Conservation (phyloP, 1,284 basidiomycete species). For the Neolentinus lepideus region DNA sequence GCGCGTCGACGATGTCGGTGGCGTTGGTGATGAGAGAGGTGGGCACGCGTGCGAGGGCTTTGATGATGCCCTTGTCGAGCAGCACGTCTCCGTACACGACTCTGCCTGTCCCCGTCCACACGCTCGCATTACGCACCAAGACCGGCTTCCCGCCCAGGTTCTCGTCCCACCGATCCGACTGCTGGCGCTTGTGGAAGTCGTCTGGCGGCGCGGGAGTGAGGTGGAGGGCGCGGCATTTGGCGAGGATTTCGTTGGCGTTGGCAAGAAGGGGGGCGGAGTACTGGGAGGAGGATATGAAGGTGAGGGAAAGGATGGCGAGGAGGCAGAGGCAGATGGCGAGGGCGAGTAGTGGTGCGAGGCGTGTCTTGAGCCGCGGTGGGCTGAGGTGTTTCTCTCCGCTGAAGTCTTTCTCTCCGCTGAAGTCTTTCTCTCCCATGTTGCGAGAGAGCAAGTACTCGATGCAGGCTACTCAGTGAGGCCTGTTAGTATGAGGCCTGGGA, state of each 20-base stretch:
- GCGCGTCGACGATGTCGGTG: constrained; percentile 33
- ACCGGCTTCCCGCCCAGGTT: constrained; percentile 42
- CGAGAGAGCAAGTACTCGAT: no score
- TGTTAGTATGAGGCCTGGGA: no score
- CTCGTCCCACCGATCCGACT: constrained; percentile 62
- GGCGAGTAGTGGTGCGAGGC: not conserved
- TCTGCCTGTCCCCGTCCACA: constrained; percentile 54
- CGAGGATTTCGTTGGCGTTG: constrained; percentile 19
- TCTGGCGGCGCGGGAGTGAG: constrained; percentile 32
- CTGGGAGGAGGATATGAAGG: not conserved
- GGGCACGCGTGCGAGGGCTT: constrained; percentile 37
- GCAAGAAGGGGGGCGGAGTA: constrained; percentile 15
- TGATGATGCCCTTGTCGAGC: constrained; percentile 47
- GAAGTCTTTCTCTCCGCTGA: no score
- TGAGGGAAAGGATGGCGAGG: not conserved
- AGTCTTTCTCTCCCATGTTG: no score
- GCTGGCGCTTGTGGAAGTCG: constrained; percentile 39
- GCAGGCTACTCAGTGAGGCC: no score
- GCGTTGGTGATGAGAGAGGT: constrained; percentile 16
- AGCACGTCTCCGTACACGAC: constrained; percentile 45
- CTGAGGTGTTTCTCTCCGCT: no score
- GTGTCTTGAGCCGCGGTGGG: no score
- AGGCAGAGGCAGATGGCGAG: not conserved
- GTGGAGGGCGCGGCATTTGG: constrained; percentile 33
- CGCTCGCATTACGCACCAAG: constrained; percentile 53